Percentiles rank a stretch among this genome's conserved stretches.
Conservation (phyloP, 2,329 filamentous ascomycete genomes). For the Plectosphaerella plurivora region DNA sequence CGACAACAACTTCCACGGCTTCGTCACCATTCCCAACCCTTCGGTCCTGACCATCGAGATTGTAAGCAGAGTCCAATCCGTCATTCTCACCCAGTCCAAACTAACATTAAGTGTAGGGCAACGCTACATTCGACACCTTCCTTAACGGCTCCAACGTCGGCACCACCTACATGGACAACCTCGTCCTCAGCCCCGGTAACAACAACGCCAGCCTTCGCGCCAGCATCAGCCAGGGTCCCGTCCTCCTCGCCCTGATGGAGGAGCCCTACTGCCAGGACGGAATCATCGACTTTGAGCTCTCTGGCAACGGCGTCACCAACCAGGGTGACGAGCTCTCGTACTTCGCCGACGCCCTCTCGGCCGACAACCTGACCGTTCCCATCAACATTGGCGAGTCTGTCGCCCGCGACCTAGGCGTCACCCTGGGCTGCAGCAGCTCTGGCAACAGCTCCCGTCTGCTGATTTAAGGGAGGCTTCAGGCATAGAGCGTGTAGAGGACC, state of each 20-base stretch:
- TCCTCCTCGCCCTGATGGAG: conserved; percentile 38
- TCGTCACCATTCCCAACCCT: conserved; percentile 57
- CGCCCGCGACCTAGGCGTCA: conserved; percentile 22
- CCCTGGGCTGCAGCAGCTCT: not conserved
- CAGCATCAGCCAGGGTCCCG: conserved; percentile 42
- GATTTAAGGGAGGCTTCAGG: not conserved
- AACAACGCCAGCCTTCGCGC: conserved; percentile 53
- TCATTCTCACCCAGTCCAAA: not conserved
- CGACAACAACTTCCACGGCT: conserved; percentile 58
- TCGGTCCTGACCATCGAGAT: conserved; percentile 62
- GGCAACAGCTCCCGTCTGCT: not conserved
- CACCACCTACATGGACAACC: conserved; percentile 50
- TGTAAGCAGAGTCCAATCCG: conserved; percentile 31
- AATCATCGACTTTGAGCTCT: conserved; percentile 49
- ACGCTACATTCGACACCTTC: conserved; percentile 56
- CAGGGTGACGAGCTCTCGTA: conserved; percentile 49
- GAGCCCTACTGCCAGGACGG: conserved; percentile 49
- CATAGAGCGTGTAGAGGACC: too few species aligned
- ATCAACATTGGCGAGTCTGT: conserved; percentile 47
- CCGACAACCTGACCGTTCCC: conserved; percentile 44
- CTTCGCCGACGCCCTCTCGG: conserved; percentile 49
- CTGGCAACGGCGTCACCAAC: conserved; percentile 47
- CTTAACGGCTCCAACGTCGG: conserved; percentile 50
- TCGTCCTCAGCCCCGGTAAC: conserved; percentile 53
- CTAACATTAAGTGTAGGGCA: conserved; percentile 40